Evolutionary conservation across 768 basidiomycete genomes (phyloP).

Genomic region (Steccherinum ochraceum): DNA sequence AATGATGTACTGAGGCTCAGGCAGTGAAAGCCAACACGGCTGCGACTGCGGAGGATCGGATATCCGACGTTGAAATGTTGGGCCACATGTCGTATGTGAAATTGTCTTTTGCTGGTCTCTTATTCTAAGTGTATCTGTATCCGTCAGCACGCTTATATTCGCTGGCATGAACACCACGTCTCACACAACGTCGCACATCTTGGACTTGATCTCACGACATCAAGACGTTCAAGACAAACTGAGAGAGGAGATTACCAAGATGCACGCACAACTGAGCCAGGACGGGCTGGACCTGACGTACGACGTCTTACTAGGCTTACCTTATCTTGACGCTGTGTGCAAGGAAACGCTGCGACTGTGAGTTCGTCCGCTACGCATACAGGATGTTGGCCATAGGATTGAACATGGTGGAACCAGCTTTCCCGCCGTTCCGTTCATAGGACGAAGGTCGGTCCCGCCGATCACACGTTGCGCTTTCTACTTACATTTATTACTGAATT

Average conservation of each 20-base stretch:
- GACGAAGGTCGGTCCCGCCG: background rate
- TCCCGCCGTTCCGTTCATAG: background rate
- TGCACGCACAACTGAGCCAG: slow-evolving; percentile 14
- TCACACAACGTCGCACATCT: slow-evolving; percentile 13
- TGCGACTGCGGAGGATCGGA: slow-evolving; percentile 15
- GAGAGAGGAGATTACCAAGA: slow-evolving; percentile 21
- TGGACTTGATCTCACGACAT: slow-evolving; percentile 21
- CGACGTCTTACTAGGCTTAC: slow-evolving; percentile 25
- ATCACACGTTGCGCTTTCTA: too few species aligned
- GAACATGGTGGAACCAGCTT: background rate
- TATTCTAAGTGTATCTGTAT: background rate
- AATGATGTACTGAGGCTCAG: background rate
- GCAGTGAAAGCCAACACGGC: slow-evolving; percentile 37
- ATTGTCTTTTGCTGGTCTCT: background rate
- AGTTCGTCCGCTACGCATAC: slow-evolving; percentile 2
- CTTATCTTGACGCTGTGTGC: slow-evolving; percentile 61
- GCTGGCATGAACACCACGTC: slow-evolving; percentile 24
- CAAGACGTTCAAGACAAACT: slow-evolving; percentile 30
- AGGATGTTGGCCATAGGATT: background rate
- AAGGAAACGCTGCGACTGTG: slow-evolving; percentile 36
- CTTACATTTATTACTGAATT: too few species aligned
- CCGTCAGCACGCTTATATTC: slow-evolving; percentile 16
- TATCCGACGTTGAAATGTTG: slow-evolving; percentile 30
- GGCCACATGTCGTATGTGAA: slow-evolving; percentile 28
- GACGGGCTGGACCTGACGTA: slow-evolving; percentile 25